phyloP scores from a whole-genome alignment of 2,329 filamentous ascomycete species.

The Sclerotinia spermophila region DNA sequence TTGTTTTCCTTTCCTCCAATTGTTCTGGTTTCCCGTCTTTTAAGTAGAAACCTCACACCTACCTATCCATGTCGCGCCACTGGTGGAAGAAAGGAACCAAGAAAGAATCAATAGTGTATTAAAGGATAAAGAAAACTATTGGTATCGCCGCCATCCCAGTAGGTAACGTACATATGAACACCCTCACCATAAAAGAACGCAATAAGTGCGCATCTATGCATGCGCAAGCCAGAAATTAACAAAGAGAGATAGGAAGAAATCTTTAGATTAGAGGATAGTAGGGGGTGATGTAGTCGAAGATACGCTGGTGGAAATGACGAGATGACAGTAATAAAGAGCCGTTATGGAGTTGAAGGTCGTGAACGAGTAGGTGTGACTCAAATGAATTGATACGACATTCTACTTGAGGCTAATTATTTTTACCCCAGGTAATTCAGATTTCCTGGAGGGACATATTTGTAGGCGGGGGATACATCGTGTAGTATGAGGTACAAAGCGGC shows the following conservation, averaged over 20 bases:
- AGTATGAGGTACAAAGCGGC: not conserved
- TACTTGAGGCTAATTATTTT: not conserved
- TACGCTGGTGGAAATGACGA: conserved; percentile 1
- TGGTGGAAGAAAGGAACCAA: not conserved
- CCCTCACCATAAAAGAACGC: not conserved
- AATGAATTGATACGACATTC: not conserved
- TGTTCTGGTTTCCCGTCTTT: not conserved
- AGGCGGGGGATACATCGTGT: not conserved
- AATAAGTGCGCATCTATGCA: not conserved
- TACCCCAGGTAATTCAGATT: conserved; percentile 1
- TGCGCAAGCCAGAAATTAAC: conserved; percentile 12
- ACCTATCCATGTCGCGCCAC: not conserved
- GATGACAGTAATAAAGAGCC: conserved; percentile 1
- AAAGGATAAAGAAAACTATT: conserved; percentile 23
- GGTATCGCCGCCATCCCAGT: conserved; percentile 31
- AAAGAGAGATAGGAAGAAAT: conserved; percentile 1
- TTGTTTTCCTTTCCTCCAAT: not conserved
- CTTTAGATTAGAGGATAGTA: conserved; percentile 4
- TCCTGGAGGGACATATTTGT: conserved; percentile 6
- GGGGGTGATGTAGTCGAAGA: not conserved
- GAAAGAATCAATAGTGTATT: conserved; percentile 10
- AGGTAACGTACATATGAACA: conserved; percentile 17
- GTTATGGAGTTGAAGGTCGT: not conserved
- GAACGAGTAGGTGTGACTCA: not conserved
- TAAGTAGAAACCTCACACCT: not conserved